Percentiles rank a stretch among this genome's conserved stretches.
These are phyloP conservation scores for Diaporthe sp. DNA, from an alignment of 2,329 filamentous ascomycete species.

Conservation along the genomic window DNA sequence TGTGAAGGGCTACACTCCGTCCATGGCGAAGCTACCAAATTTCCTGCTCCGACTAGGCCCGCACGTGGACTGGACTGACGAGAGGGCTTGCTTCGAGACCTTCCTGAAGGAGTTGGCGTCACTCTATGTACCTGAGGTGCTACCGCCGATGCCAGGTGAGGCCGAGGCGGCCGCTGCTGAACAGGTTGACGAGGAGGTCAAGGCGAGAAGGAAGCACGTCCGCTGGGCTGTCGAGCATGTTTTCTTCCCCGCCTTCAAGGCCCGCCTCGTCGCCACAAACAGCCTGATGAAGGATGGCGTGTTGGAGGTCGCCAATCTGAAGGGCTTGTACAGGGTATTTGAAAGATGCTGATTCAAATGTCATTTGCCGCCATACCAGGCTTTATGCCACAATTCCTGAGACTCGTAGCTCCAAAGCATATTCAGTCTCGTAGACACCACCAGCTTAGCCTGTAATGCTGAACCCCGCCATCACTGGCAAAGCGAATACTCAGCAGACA, in stretches of 20 bases:
- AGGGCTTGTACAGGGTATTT: conserved; percentile 93
- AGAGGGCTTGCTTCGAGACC: conserved; percentile 85
- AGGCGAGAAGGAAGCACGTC: conserved; percentile 74
- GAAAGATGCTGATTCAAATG: conserved; percentile 76
- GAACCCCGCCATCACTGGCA: neutral
- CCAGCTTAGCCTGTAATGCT: neutral
- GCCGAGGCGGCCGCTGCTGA: conserved; percentile 43
- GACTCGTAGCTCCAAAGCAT: neutral
- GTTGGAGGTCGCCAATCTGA: conserved; percentile 89
- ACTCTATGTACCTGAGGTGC: conserved; percentile 89
- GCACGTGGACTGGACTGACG: conserved; percentile 85
- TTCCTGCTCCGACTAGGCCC: conserved; percentile 92
- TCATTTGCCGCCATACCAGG: neutral
- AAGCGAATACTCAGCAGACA: neutral
- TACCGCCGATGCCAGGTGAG: conserved; percentile 65
- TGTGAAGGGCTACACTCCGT: conserved; percentile 88
- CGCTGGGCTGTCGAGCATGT: conserved; percentile 82
- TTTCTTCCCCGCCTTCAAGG: conserved; percentile 89
- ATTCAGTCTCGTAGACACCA: neutral
- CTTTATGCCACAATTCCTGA: neutral
- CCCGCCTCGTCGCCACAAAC: conserved; percentile 84
- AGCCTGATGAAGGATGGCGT: conserved; percentile 78
- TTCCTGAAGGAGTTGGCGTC: conserved; percentile 88
- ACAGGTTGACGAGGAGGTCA: conserved; percentile 61
- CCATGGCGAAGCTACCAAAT: conserved; percentile 84